Evolutionary conservation across 2,329 filamentous ascomycete genomes (phyloP).

Genomic region (Nemania diffusa): DNA sequence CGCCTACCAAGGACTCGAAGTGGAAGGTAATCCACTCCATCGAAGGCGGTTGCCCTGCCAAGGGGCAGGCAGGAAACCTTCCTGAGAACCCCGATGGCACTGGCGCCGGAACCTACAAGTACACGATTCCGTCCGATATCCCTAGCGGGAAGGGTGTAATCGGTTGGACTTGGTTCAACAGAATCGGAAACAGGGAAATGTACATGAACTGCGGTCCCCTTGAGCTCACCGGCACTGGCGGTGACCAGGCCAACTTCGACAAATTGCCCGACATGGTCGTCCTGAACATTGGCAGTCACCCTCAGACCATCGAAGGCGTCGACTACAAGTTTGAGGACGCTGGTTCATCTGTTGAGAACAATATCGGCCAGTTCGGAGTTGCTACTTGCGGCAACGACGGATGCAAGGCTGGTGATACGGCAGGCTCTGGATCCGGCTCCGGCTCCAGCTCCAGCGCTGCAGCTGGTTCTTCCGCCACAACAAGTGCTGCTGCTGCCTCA

Average conservation of each 20-base stretch:
- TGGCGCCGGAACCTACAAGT: conserved; percentile 71
- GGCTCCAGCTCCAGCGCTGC: conserved; percentile 33
- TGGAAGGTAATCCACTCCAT: conserved; percentile 94
- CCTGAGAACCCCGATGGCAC: conserved; percentile 55
- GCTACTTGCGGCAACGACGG: conserved; percentile 49
- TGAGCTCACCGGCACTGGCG: conserved; percentile 66
- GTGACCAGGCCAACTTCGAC: conserved; percentile 64
- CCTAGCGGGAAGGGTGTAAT: conserved; percentile 81
- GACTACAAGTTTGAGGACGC: conserved; percentile 77
- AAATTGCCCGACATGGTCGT: conserved; percentile 79
- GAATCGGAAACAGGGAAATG: conserved; percentile 91
- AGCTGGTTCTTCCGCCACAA: conserved; percentile 36
- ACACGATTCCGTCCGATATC: conserved; percentile 76
- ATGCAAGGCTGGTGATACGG: conserved; percentile 42
- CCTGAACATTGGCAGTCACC: conserved; percentile 68
- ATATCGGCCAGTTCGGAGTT: conserved; percentile 52
- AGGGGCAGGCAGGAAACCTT: conserved; percentile 67
- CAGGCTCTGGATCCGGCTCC: conserved; percentile 37
- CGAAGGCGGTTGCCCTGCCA: conserved; percentile 83
- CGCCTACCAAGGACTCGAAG: conserved; percentile 71
- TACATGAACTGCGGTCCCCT: conserved; percentile 96
- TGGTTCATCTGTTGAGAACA: conserved; percentile 65
- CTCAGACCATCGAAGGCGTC: conserved; percentile 51
- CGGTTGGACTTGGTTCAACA: conserved; percentile 97
- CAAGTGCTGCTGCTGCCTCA: conserved; percentile 35